Evolutionary conservation across 2,329 filamentous ascomycete genomes (phyloP).

Genomic region (Fusarium agapanthi): DNA sequence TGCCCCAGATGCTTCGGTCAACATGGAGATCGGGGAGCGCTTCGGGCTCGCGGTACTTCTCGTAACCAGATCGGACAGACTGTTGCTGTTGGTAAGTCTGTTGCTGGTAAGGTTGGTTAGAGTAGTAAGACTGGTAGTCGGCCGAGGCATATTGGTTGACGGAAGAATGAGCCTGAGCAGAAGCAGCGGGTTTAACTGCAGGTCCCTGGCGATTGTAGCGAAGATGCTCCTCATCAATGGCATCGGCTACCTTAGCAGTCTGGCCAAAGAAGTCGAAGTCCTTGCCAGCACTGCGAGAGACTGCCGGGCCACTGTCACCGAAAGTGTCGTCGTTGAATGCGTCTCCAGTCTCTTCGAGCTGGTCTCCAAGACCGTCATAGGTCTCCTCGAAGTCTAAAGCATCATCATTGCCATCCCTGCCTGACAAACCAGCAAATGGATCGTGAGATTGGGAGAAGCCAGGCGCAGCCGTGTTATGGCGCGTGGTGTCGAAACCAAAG

Average conservation of each 20-base stretch:
- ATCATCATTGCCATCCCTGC: slow-evolving; percentile 68
- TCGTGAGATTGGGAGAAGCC: slow-evolving; percentile 87
- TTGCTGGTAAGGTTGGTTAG: slow-evolving; percentile 34
- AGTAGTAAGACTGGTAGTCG: slow-evolving; percentile 42
- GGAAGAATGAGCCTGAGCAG: slow-evolving; percentile 43
- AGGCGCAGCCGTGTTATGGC: slow-evolving; percentile 73
- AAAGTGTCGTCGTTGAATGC: slow-evolving; percentile 98
- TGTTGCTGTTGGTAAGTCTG: slow-evolving; percentile 58
- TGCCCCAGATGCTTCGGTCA: slow-evolving; percentile 92
- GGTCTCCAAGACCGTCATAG: slow-evolving; percentile 92
- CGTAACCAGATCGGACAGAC: slow-evolving; percentile 83
- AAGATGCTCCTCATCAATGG: slow-evolving; percentile 89
- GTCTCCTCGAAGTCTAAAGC: slow-evolving; percentile 90
- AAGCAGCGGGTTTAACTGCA: slow-evolving; percentile 49
- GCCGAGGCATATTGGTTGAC: slow-evolving; percentile 53
- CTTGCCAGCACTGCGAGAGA: slow-evolving; percentile 72
- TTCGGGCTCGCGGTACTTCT: slow-evolving; percentile 86
- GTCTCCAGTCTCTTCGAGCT: slow-evolving; percentile 91
- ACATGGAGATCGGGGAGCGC: slow-evolving; percentile 91
- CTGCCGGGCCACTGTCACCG: slow-evolving; percentile 54
- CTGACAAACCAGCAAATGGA: slow-evolving; percentile 85
- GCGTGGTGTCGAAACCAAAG: slow-evolving; percentile 83
- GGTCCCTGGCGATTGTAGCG: slow-evolving; percentile 81
- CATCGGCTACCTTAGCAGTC: slow-evolving; percentile 85
- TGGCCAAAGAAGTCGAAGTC: slow-evolving; percentile 98